A percentile compares a stretch with the other conserved stretches of the same genome.
Evolutionary conservation across 768 basidiomycete genomes (phyloP).

Genomic region (Boletus reticulatus): DNA sequence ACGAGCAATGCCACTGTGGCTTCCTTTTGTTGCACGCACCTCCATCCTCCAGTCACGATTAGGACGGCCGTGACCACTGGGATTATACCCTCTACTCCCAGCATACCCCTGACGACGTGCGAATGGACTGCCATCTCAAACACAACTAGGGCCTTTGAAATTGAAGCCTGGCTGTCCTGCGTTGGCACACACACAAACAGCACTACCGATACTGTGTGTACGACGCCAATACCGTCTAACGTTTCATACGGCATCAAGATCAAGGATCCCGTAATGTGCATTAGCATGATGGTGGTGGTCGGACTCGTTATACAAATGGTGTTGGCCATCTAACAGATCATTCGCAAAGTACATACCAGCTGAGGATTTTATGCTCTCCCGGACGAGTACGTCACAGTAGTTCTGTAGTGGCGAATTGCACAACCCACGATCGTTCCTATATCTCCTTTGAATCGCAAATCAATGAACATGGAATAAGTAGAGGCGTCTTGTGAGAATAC

Average conservation of each 20-base stretch:
- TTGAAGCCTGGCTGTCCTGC: not conserved
- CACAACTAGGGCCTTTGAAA: not conserved
- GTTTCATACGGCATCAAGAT: not conserved
- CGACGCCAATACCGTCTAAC: not conserved
- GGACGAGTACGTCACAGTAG: too few relatives aligned
- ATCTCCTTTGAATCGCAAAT: too few relatives aligned
- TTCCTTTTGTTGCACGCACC: not conserved
- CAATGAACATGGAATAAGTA: too few relatives aligned
- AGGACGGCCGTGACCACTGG: not conserved
- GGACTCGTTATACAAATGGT: not conserved
- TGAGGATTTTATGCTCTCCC: too few relatives aligned
- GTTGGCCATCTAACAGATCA: not conserved
- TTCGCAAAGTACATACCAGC: too few relatives aligned
- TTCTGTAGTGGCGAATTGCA: too few relatives aligned
- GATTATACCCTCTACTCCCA: not conserved
- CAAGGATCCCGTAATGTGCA: not conserved
- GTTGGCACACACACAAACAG: not conserved
- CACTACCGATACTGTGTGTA: not conserved
- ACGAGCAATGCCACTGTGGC: slow-evolving; percentile 5
- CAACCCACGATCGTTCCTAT: too few relatives aligned
- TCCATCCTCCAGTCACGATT: not conserved
- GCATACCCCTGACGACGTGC: not conserved
- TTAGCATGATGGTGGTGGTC: not conserved
- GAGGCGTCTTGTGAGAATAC: too few relatives aligned
- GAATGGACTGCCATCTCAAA: not conserved